These are phyloP conservation scores for Podaxis sp. DNA, from an alignment of 768 basidiomycete genomes.

Conservation along the genomic window DNA sequence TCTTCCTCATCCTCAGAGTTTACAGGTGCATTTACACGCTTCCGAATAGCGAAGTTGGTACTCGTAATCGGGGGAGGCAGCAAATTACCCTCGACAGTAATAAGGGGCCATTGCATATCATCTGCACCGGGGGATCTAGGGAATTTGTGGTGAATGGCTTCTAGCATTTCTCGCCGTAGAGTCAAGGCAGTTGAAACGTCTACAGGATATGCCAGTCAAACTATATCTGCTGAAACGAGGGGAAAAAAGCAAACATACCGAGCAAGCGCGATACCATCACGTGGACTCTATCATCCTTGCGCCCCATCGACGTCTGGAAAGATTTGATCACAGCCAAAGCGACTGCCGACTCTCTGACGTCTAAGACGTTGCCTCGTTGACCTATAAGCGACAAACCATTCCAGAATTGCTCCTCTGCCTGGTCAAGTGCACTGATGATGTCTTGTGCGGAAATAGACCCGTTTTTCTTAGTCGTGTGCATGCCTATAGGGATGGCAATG, in stretches of 20 bases:
- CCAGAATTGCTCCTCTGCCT: constrained; percentile 70
- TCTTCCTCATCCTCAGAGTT: constrained; percentile 37
- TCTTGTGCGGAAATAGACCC: constrained; percentile 48
- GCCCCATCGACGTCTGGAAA: constrained; percentile 79
- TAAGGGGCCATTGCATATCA: constrained; percentile 73
- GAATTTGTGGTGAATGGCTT: constrained; percentile 74
- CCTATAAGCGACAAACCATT: constrained; percentile 52
- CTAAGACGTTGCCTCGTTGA: constrained; percentile 57
- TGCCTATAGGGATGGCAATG: constrained; percentile 80
- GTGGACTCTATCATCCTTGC: constrained; percentile 43
- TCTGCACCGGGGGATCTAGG: constrained; percentile 37
- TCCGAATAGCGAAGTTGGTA: constrained; percentile 1
- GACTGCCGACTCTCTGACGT: constrained; percentile 70
- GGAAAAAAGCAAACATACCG: constrained; percentile 31
- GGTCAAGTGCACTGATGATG: constrained; percentile 53
- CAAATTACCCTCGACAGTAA: constrained; percentile 40
- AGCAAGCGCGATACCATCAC: constrained; percentile 59
- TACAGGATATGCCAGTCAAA: constrained; percentile 22
- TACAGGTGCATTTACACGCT: constrained; percentile 12
- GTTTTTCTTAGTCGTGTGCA: constrained; percentile 38
- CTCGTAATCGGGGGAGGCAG: constrained; percentile 23
- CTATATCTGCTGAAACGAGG: neutral
- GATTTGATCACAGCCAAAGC: constrained; percentile 68
- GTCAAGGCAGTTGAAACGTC: constrained; percentile 77
- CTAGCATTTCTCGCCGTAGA: constrained; percentile 81